Percentiles rank a stretch among this genome's conserved stretches.
These are phyloP conservation scores for Pichia sp. DNA, from an alignment of 1,139 yeast genomes.

Conservation along the genomic window DNA sequence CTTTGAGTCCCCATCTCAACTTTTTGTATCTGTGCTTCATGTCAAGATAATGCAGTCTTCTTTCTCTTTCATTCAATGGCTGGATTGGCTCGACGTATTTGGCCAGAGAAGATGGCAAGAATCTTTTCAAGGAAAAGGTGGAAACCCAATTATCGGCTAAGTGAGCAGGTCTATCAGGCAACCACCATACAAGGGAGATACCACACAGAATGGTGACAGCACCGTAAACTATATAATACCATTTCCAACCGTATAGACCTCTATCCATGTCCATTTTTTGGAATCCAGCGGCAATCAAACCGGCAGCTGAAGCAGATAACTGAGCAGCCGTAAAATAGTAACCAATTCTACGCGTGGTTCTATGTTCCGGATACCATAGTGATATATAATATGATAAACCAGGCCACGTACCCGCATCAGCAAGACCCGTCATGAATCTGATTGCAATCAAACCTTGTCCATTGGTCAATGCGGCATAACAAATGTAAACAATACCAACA, in stretches of 20 bases:
- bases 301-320: slow-evolving; percentile 78
- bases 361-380: slow-evolving; percentile 77
- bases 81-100: slow-evolving; percentile 29
- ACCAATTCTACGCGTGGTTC: slow-evolving; percentile 74
- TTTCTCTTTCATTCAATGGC: slow-evolving; percentile 49
- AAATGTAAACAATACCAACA: slow-evolving; percentile 70
- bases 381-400: slow-evolving; percentile 82
- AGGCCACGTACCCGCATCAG: slow-evolving; percentile 93
- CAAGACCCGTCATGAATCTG: slow-evolving; percentile 68
- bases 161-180: slow-evolving; percentile 59
- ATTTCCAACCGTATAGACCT: slow-evolving; percentile 79
- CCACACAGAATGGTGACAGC: slow-evolving; percentile 63
- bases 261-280: slow-evolving; percentile 68
- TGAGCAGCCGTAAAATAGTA: slow-evolving; percentile 91
- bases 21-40: slow-evolving; percentile 40
- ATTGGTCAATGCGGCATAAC: slow-evolving; percentile 52
- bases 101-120: slow-evolving; percentile 16
- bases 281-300: slow-evolving; percentile 80
- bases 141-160: slow-evolving; percentile 9
- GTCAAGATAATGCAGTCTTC: slow-evolving; percentile 53
- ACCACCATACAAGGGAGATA: slow-evolving; percentile 66
- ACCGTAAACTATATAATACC: slow-evolving; percentile 80
- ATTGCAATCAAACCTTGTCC: slow-evolving; percentile 59
- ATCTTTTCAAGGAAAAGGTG: slow-evolving; percentile 12
- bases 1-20: slow-evolving; percentile 53